Conservation (phyloP, 371 early-diverging fungal species). For the Mortierella sp. region DNA sequence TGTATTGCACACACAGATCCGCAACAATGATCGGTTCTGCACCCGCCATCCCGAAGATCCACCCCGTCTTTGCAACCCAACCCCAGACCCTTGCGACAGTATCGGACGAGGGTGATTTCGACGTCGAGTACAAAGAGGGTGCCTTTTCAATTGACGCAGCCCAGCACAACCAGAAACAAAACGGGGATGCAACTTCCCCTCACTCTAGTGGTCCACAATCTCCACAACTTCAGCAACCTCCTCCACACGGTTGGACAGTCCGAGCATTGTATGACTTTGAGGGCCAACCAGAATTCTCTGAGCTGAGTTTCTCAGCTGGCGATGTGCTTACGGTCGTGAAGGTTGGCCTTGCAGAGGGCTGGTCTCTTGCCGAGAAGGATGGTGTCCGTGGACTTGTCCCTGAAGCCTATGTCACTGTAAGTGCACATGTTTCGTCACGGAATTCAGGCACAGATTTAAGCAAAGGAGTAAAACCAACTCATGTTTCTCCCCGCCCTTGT, state of each 20-base stretch:
- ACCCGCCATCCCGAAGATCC: slow-evolving; percentile 53
- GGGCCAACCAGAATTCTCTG: slow-evolving; percentile 52
- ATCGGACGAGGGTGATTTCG: slow-evolving; percentile 19
- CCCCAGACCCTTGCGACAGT: slow-evolving; percentile 22
- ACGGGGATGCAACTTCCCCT: not conserved
- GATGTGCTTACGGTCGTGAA: slow-evolving; percentile 57
- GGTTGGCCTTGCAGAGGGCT: slow-evolving; percentile 59
- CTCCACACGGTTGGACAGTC: slow-evolving; percentile 55
- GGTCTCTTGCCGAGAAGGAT: slow-evolving; percentile 60
- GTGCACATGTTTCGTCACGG: slow-evolving; percentile 3
- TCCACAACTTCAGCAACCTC: slow-evolving; percentile 41
- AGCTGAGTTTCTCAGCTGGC: slow-evolving; percentile 59
- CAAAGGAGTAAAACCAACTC: not conserved
- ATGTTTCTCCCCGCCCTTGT: not conserved
- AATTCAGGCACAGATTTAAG: not conserved
- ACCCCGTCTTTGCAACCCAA: slow-evolving; percentile 45
- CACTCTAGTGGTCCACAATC: slow-evolving; percentile 17
- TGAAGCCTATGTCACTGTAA: slow-evolving; percentile 59
- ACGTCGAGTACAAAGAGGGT: slow-evolving; percentile 47
- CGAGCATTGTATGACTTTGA: slow-evolving; percentile 54
- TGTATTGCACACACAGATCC: not conserved
- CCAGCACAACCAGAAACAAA: not conserved
- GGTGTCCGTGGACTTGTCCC: slow-evolving; percentile 59
- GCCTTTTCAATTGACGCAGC: slow-evolving; percentile 41
- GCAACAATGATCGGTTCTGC: slow-evolving; percentile 34